These are phyloP conservation scores for Aspergillus viridinutans DNA, from an alignment of 2,329 filamentous ascomycete species.

Conservation along the genomic window DNA sequence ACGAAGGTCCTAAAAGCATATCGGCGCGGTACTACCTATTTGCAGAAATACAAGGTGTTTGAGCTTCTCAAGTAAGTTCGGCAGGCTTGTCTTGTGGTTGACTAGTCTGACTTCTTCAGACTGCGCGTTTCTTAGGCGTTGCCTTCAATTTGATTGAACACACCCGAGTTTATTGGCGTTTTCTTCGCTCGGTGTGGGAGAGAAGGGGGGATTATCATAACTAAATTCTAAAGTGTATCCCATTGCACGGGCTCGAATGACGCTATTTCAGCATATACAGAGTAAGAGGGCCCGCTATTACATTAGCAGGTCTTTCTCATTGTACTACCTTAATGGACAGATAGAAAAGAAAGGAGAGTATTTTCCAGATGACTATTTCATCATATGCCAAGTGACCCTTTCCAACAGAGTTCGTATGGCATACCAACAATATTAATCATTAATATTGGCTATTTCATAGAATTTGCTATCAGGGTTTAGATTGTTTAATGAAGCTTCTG, in stretches of 20 bases:
- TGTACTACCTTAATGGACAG: background rate
- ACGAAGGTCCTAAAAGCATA: slow-evolving; percentile 65
- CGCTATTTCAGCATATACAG: background rate
- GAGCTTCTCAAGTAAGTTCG: slow-evolving; percentile 65
- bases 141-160: background rate
- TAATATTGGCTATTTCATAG: background rate
- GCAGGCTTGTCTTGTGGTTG: background rate
- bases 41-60: slow-evolving; percentile 70
- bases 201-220: background rate
- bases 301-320: background rate
- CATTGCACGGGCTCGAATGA: background rate
- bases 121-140: background rate
- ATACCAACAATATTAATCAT: background rate
- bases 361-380: background rate
- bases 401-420: background rate
- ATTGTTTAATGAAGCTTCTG: background rate
- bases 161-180: background rate
- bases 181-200: background rate
- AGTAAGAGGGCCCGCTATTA: background rate
- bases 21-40: slow-evolving; percentile 63
- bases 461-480: background rate
- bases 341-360: background rate
- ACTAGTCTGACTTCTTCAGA: slow-evolving; percentile 4
- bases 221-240: background rate
- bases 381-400: background rate